A percentile compares a stretch with the other conserved stretches of the same genome.
Evolutionary conservation across 495 filamentous ascomycete species (phyloP).

Genomic region (Hypoxylon trugodes): DNA sequence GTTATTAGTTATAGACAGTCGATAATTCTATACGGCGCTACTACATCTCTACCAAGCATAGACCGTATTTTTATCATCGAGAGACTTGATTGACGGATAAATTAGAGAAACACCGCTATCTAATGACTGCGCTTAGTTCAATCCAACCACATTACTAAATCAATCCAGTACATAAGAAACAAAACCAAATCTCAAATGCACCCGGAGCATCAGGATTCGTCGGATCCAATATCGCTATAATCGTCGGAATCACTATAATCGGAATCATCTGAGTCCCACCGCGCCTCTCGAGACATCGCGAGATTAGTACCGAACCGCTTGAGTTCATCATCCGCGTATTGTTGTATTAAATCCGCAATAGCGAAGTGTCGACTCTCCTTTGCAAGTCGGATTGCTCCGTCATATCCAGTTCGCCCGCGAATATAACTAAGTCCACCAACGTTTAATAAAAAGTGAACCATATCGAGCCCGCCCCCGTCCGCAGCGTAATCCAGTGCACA

Average conservation of each 20-base stretch:
- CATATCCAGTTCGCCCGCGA: constrained; percentile 24
- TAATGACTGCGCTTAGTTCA: neutral
- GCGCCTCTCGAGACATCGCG: too few species aligned
- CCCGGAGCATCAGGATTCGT: too few species aligned
- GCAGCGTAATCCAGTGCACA: constrained; percentile 16
- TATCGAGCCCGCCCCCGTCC: constrained; percentile 15
- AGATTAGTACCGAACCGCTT: too few species aligned
- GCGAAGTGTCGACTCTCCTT: neutral
- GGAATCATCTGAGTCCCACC: too few species aligned
- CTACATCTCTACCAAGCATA: neutral
- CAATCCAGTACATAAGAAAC: too few species aligned
- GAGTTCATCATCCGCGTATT: neutral
- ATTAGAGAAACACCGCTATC: constrained; percentile 28
- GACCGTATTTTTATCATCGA: constrained; percentile 21
- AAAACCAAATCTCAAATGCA: too few species aligned
- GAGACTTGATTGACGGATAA: constrained; percentile 36
- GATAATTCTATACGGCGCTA: neutral
- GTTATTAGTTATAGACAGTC: constrained; percentile 13
- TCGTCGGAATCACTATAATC: too few species aligned
- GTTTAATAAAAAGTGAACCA: constrained; percentile 24
- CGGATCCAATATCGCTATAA: too few species aligned
- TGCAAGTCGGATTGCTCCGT: constrained; percentile 21
- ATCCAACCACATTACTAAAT: neutral
- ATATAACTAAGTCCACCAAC: constrained; percentile 19
- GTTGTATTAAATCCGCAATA: constrained; percentile 12